Conservation (phyloP, 805 yeast genomes). For the Hanseniaspora osmophila region DNA sequence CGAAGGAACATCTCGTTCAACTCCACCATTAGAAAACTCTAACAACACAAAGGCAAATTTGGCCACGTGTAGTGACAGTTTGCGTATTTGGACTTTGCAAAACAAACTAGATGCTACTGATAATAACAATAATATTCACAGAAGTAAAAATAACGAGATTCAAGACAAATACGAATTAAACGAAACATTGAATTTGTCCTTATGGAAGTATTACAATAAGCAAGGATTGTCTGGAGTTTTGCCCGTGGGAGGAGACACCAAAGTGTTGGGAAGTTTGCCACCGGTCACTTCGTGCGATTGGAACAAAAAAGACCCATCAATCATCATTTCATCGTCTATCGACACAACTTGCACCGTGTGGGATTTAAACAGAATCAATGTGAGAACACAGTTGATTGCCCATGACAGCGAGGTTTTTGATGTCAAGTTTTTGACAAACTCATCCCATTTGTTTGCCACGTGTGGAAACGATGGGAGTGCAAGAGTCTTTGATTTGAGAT, state of each 20-base stretch:
- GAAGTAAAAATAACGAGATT: not conserved
- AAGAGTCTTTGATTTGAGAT: slow-evolving; percentile 78
- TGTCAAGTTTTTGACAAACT: slow-evolving; percentile 66
- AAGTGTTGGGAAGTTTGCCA: slow-evolving; percentile 34
- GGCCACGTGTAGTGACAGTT: slow-evolving; percentile 1
- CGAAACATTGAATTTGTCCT: slow-evolving; percentile 29
- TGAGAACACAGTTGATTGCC: slow-evolving; percentile 88
- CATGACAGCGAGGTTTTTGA: slow-evolving; percentile 93
- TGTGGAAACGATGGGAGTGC: slow-evolving; percentile 94
- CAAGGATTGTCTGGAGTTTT: slow-evolving; percentile 23
- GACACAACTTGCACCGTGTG: slow-evolving; percentile 96
- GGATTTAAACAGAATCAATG: slow-evolving; percentile 52
- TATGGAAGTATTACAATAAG: slow-evolving; percentile 29
- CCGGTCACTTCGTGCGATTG: slow-evolving; percentile 93
- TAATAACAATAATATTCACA: not conserved
- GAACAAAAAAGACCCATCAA: slow-evolving; percentile 57
- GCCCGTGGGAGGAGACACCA: slow-evolving; percentile 1
- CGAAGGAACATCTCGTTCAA: no score
- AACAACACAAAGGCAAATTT: not conserved
- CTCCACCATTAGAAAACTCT: no score
- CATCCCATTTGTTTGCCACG: slow-evolving; percentile 57
- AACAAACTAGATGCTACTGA: not conserved
- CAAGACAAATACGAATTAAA: slow-evolving; percentile 13
- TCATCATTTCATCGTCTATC: slow-evolving; percentile 71
- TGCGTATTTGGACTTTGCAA: not conserved